These are phyloP conservation scores for Carnegiea gigantea DNA, from an alignment of 179 eudicot species.

Conservation along the genomic window DNA sequence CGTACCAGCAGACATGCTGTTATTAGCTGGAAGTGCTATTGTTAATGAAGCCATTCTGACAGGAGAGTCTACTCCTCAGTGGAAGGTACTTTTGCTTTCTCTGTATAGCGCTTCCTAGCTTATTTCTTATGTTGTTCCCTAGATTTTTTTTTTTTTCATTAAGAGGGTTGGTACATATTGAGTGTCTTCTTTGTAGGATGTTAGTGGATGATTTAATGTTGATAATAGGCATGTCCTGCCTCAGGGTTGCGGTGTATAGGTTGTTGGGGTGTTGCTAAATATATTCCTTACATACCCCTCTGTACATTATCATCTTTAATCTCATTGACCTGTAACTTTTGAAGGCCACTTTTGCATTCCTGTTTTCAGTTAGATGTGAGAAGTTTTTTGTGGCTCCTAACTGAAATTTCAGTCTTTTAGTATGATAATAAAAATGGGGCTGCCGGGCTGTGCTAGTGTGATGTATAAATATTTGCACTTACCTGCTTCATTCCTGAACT, in stretches of 20 bases:
- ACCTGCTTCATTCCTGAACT: too few species aligned
- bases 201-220: background rate
- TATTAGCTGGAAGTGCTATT: constrained; percentile 90
- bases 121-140: background rate
- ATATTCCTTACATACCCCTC: background rate
- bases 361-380: too few species aligned
- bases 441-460: background rate
- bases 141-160: background rate
- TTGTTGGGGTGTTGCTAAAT: background rate
- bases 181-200: background rate
- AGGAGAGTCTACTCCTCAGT: constrained; percentile 99
- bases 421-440: background rate
- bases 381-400: too few species aligned
- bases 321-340: background rate
- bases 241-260: background rate
- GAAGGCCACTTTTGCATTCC: background rate
- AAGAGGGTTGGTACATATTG: background rate
- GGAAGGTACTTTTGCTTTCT: constrained; percentile 70
- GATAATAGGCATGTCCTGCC: background rate
- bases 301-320: background rate
- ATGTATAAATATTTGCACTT: background rate
- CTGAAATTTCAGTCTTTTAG: background rate
- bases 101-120: constrained; percentile 3
- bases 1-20: constrained; percentile 96
- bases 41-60: constrained; percentile 98